These are phyloP conservation scores for Westerdykella ornata DNA, from an alignment of 2,329 filamentous ascomycete species.

Conservation along the genomic window DNA sequence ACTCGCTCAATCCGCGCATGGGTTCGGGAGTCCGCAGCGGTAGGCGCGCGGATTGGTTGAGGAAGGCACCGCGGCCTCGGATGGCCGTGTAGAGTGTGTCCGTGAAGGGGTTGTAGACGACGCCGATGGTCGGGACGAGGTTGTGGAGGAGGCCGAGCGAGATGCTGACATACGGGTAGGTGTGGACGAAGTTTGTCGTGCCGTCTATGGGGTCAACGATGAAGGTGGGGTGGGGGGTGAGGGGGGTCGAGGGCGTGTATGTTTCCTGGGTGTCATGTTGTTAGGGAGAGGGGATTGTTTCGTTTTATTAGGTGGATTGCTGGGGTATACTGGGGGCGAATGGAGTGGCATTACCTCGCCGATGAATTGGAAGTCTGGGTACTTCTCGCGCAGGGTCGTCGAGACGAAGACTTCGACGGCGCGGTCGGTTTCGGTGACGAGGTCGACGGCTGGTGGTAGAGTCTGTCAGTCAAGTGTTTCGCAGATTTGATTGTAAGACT, in stretches of 20 bases:
- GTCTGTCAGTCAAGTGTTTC: background rate
- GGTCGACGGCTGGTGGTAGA: constrained; percentile 50
- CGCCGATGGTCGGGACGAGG: constrained; percentile 30
- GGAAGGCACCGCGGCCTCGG: constrained; percentile 27
- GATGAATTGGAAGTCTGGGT: constrained; percentile 48
- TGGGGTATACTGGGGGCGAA: background rate
- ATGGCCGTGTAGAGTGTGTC: constrained; percentile 33
- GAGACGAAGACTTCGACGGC: constrained; percentile 56
- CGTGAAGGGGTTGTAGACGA: constrained; percentile 33
- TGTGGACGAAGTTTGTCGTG: constrained; percentile 36
- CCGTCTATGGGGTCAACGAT: constrained; percentile 37
- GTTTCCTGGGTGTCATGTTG: constrained; percentile 53
- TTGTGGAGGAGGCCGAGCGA: constrained; percentile 28
- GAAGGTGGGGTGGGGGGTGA: constrained; percentile 29
- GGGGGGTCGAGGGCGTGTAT: constrained; percentile 56
- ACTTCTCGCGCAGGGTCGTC: constrained; percentile 44
- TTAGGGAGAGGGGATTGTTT: constrained; percentile 1
- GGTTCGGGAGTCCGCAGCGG: constrained; percentile 23
- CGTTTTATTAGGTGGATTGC: background rate
- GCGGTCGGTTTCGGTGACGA: constrained; percentile 58
- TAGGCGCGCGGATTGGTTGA: constrained; percentile 20
- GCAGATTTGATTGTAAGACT: background rate
- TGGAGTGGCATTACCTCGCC: constrained; percentile 18
- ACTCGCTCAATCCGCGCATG: constrained; percentile 27
- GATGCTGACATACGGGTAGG: constrained; percentile 33